Percentiles rank a stretch among this genome's conserved stretches.
phyloP scores from a whole-genome alignment of 1,284 basidiomycete genomes.

The Garcileccinum viscosum region DNA sequence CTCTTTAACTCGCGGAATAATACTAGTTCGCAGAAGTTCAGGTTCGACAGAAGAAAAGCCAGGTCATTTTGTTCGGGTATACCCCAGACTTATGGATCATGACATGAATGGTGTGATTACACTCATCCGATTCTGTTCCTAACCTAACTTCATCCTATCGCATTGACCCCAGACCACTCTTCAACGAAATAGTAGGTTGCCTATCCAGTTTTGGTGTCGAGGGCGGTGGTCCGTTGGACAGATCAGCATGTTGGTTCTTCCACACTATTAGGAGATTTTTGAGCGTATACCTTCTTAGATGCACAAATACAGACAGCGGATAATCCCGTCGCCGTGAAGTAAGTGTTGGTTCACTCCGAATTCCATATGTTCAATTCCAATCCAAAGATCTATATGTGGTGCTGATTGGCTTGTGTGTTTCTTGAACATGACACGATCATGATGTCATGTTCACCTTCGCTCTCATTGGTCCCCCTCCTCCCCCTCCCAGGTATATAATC shows the following conservation, averaged over 20 bases:
- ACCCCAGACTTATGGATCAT: background rate
- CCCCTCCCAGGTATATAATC: conserved; percentile 32
- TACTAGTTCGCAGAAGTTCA: background rate
- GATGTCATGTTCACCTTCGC: conserved; percentile 28
- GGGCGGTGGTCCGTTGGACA: background rate
- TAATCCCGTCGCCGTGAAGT: background rate
- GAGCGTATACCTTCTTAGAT: background rate
- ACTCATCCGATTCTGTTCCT: background rate
- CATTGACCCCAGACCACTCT: too few species aligned
- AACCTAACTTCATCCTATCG: background rate
- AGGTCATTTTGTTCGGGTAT: background rate
- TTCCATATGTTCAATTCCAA: background rate
- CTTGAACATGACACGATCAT: conserved; percentile 16
- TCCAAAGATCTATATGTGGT: conserved; percentile 8
- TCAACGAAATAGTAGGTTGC: background rate
- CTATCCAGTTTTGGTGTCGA: background rate
- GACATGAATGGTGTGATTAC: background rate
- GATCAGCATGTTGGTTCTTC: background rate
- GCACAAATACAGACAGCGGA: background rate
- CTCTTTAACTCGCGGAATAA: background rate
- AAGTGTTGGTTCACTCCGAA: background rate
- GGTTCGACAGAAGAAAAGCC: background rate
- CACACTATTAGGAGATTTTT: too few species aligned
- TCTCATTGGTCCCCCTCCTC: conserved; percentile 27
- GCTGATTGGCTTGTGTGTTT: conserved; percentile 7